A percentile compares a stretch with the other conserved stretches of the same genome.
phyloP scores from a whole-genome alignment of 2,329 filamentous ascomycete genomes.

The Penicillium verrucosum region DNA sequence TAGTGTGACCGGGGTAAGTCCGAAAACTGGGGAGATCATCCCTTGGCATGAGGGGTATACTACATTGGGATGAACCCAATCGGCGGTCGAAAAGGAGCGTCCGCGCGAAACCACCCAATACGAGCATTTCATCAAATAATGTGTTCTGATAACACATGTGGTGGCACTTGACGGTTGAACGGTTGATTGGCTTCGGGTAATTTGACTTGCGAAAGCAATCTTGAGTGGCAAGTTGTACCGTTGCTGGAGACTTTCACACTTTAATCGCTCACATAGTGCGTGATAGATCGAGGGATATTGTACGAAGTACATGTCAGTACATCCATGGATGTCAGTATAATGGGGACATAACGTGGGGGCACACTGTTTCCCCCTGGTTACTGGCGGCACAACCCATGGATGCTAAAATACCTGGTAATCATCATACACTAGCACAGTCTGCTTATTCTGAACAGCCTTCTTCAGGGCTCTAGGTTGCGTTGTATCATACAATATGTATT shows the following conservation, averaged over 20 bases:
- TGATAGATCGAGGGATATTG: not conserved
- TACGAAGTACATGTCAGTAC: not conserved
- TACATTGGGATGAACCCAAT: not conserved
- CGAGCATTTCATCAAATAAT: not conserved
- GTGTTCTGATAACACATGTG: not conserved
- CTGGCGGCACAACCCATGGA: not conserved
- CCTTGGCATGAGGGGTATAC: constrained; percentile 6
- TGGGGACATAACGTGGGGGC: not conserved
- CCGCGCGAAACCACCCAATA: not conserved
- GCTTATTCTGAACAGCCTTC: not conserved
- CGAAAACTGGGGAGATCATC: not conserved
- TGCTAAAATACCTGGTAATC: not conserved
- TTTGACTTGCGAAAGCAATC: not conserved
- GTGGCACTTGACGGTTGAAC: not conserved
- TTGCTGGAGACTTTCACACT: not conserved
- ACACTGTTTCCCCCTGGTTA: not conserved
- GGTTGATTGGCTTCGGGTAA: not conserved
- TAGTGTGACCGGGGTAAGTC: not conserved
- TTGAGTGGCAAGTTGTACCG: not conserved
- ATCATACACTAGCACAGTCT: not conserved
- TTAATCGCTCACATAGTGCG: not conserved
- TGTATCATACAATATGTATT: not conserved
- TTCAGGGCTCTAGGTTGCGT: not conserved
- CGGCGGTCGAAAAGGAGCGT: not conserved
- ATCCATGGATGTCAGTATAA: not conserved